Conservation (phyloP, 768 basidiomycete species). For the Rhodotorula graminis region DNA sequence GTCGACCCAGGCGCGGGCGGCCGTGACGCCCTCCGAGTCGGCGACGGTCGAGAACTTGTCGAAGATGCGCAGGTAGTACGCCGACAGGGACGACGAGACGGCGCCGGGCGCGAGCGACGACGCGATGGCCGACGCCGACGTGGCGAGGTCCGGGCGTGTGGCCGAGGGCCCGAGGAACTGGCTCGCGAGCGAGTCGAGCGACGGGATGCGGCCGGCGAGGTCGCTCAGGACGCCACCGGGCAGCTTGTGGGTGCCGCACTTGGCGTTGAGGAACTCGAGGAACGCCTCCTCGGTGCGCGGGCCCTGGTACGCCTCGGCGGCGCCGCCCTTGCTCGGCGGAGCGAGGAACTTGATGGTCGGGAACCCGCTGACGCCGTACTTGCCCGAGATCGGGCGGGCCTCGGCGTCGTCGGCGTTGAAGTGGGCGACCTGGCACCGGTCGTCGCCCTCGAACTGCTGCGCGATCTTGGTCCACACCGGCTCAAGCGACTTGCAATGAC, state of each 20-base stretch:
- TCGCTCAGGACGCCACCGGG: slow-evolving; percentile 75
- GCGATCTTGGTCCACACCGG: slow-evolving; percentile 46
- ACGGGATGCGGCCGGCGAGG: slow-evolving; percentile 67
- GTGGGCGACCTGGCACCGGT: slow-evolving; percentile 79
- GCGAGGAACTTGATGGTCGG: slow-evolving; percentile 72
- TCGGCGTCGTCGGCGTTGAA: slow-evolving; percentile 74
- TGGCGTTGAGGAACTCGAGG: slow-evolving; percentile 71
- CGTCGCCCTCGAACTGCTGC: slow-evolving; percentile 68
- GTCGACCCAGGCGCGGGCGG: slow-evolving; percentile 60
- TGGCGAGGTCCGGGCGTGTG: slow-evolving; percentile 57
- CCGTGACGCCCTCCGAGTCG: not conserved
- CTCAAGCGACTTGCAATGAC: slow-evolving; percentile 69
- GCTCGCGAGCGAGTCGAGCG: slow-evolving; percentile 71
- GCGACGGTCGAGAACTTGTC: slow-evolving; percentile 67
- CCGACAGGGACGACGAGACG: slow-evolving; percentile 46
- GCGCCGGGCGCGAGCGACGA: slow-evolving; percentile 45
- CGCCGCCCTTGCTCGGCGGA: slow-evolving; percentile 22
- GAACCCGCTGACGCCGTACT: slow-evolving; percentile 72
- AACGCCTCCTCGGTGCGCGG: slow-evolving; percentile 71
- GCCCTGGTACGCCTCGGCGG: slow-evolving; percentile 62
- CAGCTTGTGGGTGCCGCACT: slow-evolving; percentile 78
- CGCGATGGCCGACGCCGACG: slow-evolving; percentile 61
- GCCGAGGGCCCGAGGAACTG: slow-evolving; percentile 63
- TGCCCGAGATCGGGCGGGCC: slow-evolving; percentile 38
- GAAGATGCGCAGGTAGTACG: slow-evolving; percentile 86